Percentiles rank a stretch among this genome's conserved stretches.
phyloP scores from a whole-genome alignment of 768 basidiomycete genomes.

The Leccinellum luteum region DNA sequence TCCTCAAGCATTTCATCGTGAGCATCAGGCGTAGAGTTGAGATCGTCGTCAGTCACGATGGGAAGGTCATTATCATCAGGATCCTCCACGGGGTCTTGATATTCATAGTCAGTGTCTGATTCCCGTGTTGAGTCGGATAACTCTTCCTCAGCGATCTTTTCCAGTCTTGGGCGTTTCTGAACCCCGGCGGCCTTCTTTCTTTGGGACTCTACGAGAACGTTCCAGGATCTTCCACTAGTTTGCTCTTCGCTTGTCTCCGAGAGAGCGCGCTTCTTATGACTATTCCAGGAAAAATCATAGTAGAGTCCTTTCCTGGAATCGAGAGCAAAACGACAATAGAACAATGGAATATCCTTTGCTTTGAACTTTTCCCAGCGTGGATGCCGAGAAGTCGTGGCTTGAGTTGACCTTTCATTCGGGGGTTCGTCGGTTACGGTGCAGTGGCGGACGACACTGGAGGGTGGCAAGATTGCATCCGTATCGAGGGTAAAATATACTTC shows the following conservation, averaged over 20 bases:
- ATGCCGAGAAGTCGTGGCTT: constrained; percentile 15
- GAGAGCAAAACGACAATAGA: constrained; percentile 59
- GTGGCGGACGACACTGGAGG: constrained; percentile 48
- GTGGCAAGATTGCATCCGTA: constrained; percentile 46
- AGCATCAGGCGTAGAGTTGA: constrained; percentile 29
- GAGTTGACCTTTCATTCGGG: constrained; percentile 8
- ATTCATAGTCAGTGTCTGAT: constrained; percentile 22
- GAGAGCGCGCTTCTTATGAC: constrained; percentile 43
- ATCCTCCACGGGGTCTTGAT: constrained; percentile 16
- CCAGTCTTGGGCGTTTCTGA: constrained; percentile 22
- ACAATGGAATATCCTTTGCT: constrained; percentile 24
- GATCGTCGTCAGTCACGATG: constrained; percentile 10
- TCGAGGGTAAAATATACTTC: constrained; percentile 70
- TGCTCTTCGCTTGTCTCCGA: constrained; percentile 23
- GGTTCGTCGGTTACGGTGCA: constrained; percentile 45
- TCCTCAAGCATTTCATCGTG: constrained; percentile 25
- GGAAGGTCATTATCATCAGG: constrained; percentile 24
- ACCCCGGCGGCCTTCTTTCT: constrained; percentile 3
- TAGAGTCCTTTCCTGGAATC: constrained; percentile 59
- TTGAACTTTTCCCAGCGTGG: constrained; percentile 10
- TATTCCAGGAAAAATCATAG: constrained; percentile 60
- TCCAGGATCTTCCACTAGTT: constrained; percentile 45
- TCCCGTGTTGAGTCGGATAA: constrained; percentile 6
- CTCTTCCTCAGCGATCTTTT: constrained; percentile 24
- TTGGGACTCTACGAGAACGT: constrained; percentile 34